Evolutionary conservation across 495 filamentous ascomycete genomes (phyloP), one percentile per base, ranked within the genome.

Genomic region (Cudoniella acicularis): DNA sequence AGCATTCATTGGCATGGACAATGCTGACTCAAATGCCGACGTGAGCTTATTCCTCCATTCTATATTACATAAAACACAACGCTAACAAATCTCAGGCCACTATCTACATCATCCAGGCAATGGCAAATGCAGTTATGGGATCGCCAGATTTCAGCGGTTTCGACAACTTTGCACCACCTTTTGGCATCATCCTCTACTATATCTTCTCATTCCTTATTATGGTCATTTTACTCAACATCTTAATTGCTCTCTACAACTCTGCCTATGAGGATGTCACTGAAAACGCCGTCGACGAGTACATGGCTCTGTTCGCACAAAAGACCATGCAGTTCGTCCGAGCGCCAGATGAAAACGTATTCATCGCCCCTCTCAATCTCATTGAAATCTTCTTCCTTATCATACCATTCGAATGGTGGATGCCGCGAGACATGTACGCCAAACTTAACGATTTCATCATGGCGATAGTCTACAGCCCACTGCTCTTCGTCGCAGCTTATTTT

Each of bases 141-240:
- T 88, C 83, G 46, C 94, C 94, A 1, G 92, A 97, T 48, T 98
- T 98, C 63, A 82, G 81, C 21, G 91, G 86, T 3, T 98, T 96
- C 66, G 89, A 96, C 60, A 77, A 86, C 17, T 85, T 85, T 50
- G 77, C 76, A 21, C 82, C 79, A 20, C 92, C 92, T 0, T 96
- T 94, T 66, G 92, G 91, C 1, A 82, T 93, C 18, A 88, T 94
- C 6, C 83, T 96, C 10, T 96, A 98, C 71, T 98, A 98, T 70
- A 79, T 96, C 54, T 98, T 95, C 69, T 96, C 91, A 22, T 98
- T 98, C 66, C 82, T 97, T n/a, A 86, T 98, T 27, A 96, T 96
- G 90, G 91, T 85, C 17, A 83, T 97, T 23, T 80, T 97, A 11
- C 76, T 97, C 56, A 97, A 97, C 69, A 88, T 97, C 68, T 83